These are phyloP conservation scores for Arachis hypogaea DNA, from an alignment of 306 rosid genomes.

Conservation along the genomic window DNA sequence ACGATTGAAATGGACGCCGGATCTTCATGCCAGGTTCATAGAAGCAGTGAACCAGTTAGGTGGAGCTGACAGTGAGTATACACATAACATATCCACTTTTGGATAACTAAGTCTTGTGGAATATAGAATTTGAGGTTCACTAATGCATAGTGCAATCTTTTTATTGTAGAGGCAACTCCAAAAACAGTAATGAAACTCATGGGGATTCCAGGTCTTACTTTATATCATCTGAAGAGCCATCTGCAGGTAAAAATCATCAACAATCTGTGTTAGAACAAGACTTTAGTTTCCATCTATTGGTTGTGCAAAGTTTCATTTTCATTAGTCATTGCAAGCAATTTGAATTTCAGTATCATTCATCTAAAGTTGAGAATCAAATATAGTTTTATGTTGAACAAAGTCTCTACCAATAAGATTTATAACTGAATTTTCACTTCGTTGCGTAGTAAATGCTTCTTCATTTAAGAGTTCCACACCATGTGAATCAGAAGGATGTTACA, in stretches of 20 bases:
- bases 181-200: slow-evolving; percentile 97
- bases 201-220: slow-evolving; percentile 94
- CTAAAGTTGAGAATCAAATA: neutral
- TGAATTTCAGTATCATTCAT: slow-evolving; percentile 1
- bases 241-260: slow-evolving; percentile 71
- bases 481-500: slow-evolving; percentile 14
- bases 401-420: neutral
- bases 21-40: slow-evolving; percentile 87
- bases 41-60: slow-evolving; percentile 93
- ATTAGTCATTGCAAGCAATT: slow-evolving; percentile 11
- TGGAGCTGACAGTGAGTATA: slow-evolving; percentile 92
- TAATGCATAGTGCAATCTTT: slow-evolving; percentile 40
- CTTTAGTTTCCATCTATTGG: neutral
- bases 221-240: slow-evolving; percentile 95
- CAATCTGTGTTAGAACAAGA: neutral
- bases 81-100: neutral
- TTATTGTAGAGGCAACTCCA: slow-evolving; percentile 89
- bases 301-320: neutral
- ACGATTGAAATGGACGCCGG: slow-evolving; percentile 92
- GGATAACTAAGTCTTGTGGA: slow-evolving; percentile 9
- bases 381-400: neutral
- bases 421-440: neutral
- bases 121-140: slow-evolving; percentile 29
- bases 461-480: neutral
- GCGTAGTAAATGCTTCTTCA: neutral